Percentiles rank a stretch among this genome's conserved stretches.
Conservation (phyloP, 164 flowering plant genomes). For the Buxus sempervirens region DNA sequence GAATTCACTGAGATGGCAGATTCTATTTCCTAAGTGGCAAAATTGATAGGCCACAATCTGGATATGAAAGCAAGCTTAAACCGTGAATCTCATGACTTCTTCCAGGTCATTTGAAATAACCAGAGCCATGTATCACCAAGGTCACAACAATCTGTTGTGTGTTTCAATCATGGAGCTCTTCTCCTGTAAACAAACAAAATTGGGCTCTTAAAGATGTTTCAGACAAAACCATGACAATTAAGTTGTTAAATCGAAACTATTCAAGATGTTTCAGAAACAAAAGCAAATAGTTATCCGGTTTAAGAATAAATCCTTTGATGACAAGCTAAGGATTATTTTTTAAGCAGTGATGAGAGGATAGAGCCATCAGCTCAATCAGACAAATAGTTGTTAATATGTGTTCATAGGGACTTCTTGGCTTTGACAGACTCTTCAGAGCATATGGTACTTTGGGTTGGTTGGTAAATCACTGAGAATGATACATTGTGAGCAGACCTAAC, state of each 20-base stretch:
- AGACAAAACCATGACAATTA: not conserved
- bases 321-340: too few relatives aligned
- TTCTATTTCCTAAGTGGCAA: slow-evolving; percentile 5
- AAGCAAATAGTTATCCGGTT: too few relatives aligned
- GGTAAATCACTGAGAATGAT: too few relatives aligned
- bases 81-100: slow-evolving; percentile 11
- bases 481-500: too few relatives aligned
- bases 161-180: slow-evolving; percentile 39
- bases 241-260: not conserved
- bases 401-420: too few relatives aligned
- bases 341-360: too few relatives aligned
- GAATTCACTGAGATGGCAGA: not conserved
- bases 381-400: too few relatives aligned
- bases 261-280: not conserved
- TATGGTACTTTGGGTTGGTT: too few relatives aligned
- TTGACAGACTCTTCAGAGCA: too few relatives aligned
- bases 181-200: slow-evolving; percentile 43
- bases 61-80: slow-evolving; percentile 3
- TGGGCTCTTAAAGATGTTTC: not conserved
- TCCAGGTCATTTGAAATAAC: not conserved
- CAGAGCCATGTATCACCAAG: not conserved
- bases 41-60: slow-evolving; percentile 4
- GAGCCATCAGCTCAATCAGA: too few relatives aligned
- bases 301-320: too few relatives aligned
- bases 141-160: slow-evolving; percentile 47